Base-by-base conservation (phyloP, 169 alveolate species). In the Ichthyophthirius multifiliis region DNA sequence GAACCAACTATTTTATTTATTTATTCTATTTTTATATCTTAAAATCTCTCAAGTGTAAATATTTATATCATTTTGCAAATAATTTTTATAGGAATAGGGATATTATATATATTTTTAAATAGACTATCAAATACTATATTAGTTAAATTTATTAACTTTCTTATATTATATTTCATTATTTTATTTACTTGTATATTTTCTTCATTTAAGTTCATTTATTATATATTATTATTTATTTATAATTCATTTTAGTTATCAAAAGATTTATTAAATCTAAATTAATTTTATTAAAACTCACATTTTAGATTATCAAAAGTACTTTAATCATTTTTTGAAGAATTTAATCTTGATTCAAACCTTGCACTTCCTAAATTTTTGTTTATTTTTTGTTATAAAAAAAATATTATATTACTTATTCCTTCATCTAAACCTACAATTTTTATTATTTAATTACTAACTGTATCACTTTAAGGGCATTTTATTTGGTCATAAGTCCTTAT, bases 1-100 rank as follows among this genome's bases (percentile, higher is more conserved):
- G 35, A 34, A 37, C 77, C 77, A 15, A 67, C 41, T 4, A 67
- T 67, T 39, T 41, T 67, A 39, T 35, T 18, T 20, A 67, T 2
- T 35, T 67, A 47, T 0, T 37, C 46, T 18, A 5, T 0, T 16
- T 34, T 67, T 35, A 67, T 44, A 20, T 67, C 20, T 39, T 35
- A 41, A 39, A 67, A 67, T 41, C 30, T 34, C 23, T 67, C 1
- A 18, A 18, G 35, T n/a, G 62, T 20, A 16, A 67, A 20, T 16
- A 64, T 64, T 67, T 67, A 32, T 18, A 67, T 67, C 20, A 67
- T 67, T 67, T 67, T 67, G 62, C 77, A 67, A n/a, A 44, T 41
- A n/a, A 67, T 67, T 16, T 62, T 16, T n/a, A 67, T 67, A 3
- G 62, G 62, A 0, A 39, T 44, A 2, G 77, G 77, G 31, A 67